Evolutionary conservation across 352 stramenopile species (phyloP).

Genomic region (Globisporangium spinosum): DNA sequence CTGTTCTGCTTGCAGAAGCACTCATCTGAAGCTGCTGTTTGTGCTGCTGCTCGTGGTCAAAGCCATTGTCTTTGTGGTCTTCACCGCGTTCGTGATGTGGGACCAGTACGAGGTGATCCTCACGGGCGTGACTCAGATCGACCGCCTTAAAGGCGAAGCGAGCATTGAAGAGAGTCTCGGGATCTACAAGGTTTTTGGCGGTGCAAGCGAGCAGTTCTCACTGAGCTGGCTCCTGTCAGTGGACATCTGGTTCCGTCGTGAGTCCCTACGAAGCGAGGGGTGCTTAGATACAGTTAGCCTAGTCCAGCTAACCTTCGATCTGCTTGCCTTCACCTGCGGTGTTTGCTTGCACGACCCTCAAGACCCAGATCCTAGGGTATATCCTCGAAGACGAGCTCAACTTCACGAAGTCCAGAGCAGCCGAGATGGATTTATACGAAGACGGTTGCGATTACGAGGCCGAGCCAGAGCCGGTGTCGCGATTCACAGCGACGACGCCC

Average conservation of each 20-base stretch:
- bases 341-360: conserved; percentile 44
- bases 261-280: background rate
- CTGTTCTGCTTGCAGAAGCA: background rate
- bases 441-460: background rate
- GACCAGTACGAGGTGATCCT: conserved; percentile 96
- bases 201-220: conserved; percentile 44
- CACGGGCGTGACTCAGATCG: conserved; percentile 95
- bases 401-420: background rate
- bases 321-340: conserved; percentile 13
- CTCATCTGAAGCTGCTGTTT: background rate
- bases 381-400: conserved; percentile 70
- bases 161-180: conserved; percentile 44
- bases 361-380: conserved; percentile 79
- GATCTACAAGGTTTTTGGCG: conserved; percentile 78
- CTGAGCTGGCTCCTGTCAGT: conserved; percentile 75
- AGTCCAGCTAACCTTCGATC: conserved; percentile 21
- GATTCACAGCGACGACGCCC: background rate
- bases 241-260: conserved; percentile 78
- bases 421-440: background rate
- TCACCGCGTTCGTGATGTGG: conserved; percentile 97
- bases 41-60: conserved; percentile 78
- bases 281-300: background rate
- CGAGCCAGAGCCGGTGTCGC: background rate
- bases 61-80: conserved; percentile 95
- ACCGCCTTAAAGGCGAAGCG: conserved; percentile 92